Percentiles rank a stretch among this genome's conserved stretches.
phyloP scores from a whole-genome alignment of 2,329 filamentous ascomycete genomes.

The Penicillium nordicum region DNA sequence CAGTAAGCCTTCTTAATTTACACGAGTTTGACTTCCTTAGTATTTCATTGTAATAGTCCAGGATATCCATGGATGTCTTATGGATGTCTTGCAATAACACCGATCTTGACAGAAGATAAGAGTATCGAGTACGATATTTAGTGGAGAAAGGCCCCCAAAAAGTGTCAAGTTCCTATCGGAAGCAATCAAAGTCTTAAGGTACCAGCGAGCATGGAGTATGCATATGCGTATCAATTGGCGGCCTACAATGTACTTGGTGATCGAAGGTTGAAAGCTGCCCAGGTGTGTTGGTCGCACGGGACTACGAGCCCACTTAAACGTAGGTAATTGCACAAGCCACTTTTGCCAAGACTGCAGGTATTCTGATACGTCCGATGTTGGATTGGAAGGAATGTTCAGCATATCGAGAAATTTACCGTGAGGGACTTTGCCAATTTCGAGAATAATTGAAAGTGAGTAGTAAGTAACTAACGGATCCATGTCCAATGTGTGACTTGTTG shows the following conservation, averaged over 20 bases:
- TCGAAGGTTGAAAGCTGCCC: not conserved
- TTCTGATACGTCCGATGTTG: not conserved
- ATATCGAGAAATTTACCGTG: not conserved
- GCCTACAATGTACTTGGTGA: not conserved
- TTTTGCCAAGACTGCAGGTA: slow-evolving; percentile 11
- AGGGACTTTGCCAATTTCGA: not conserved
- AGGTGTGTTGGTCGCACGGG: slow-evolving; percentile 20
- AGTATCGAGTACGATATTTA: not conserved
- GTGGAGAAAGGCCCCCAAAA: not conserved
- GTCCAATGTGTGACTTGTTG: not conserved
- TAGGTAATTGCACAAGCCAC: slow-evolving; percentile 15
- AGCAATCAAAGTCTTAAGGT: not conserved
- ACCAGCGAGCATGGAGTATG: not conserved
- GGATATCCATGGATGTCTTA: not conserved
- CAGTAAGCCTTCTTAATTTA: too few species aligned
- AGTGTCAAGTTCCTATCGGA: not conserved
- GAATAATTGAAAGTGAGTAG: not conserved
- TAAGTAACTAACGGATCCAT: not conserved
- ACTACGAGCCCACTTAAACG: slow-evolving; percentile 15
- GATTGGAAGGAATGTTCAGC: not conserved
- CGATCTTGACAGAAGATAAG: not conserved
- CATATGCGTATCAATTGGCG: not conserved
- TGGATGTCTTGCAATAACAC: not conserved
- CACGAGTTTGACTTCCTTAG: too few species aligned
- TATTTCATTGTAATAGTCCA: not conserved